Evolutionary conservation across 495 filamentous ascomycete species (phyloP), one percentile per base, ranked within the genome.

Genomic region (Talaromyces liani): DNA sequence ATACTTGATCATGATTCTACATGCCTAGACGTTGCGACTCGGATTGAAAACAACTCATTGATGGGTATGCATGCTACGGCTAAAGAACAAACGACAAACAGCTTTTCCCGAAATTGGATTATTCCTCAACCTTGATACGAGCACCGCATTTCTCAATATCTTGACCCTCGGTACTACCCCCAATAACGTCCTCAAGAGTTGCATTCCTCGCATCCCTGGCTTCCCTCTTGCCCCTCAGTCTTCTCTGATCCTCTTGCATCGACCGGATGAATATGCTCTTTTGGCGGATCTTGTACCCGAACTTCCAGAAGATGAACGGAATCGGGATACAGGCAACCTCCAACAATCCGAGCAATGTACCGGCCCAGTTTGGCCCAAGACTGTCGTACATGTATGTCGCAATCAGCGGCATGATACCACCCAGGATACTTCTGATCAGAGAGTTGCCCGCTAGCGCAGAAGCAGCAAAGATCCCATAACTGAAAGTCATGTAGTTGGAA

Each of bases 291-390:
- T 75, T 82, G 61, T 76, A 80, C 6, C 90, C 91, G 65, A 83
- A 88, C 53, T 73, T 63, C 57, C 72, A 88, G 69, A 96, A 93
- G 29, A 85, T 70, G 16, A 93, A 73, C 1, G 91, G 91, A 53
- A 93, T 87, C 0, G 90, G 91, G 1, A 80, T 65, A 12, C 79
- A 77, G 7, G 87, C 88, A 6, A 94, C 80, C 66, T 73, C 80
- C 93, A 96, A 87, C 66, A 83, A 88, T 6, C 90, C 91, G 8
- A 96, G 80, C 36, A 96, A 72, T 1, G 89, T 92, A 24, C 85
- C 79, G 0, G 90, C 85, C 85, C 87, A 93, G 65, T 92, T 78
- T 55, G 93, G 86, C 24, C 87, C 87, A 65, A 94, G 76, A n/a
- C 81, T 85, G 7, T 86, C 75, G 73, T 92, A 93, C 74, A 96